phyloP scores from a whole-genome alignment of 2,329 filamentous ascomycete species.

The Penicillium sclerotiorum region DNA sequence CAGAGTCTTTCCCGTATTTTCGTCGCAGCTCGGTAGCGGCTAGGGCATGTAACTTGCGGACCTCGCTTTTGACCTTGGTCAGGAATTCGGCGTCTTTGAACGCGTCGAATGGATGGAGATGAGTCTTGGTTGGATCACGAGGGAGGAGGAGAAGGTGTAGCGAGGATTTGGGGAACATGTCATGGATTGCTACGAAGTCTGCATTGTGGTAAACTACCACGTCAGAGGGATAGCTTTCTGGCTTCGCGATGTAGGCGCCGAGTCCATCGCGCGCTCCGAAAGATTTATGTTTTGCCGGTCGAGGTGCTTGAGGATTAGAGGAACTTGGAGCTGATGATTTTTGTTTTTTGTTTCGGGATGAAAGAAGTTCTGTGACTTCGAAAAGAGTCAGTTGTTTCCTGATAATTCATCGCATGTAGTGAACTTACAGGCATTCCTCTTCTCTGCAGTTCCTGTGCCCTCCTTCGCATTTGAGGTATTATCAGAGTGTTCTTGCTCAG shows the following conservation, averaged over 20 bases:
- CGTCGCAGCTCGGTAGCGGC: slow-evolving; percentile 76
- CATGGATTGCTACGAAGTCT: slow-evolving; percentile 76
- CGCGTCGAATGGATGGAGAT: slow-evolving; percentile 74
- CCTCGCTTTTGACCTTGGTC: slow-evolving; percentile 62
- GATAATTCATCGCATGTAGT: not conserved
- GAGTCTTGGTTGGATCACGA: slow-evolving; percentile 62
- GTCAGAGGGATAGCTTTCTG: slow-evolving; percentile 60
- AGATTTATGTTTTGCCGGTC: slow-evolving; percentile 19
- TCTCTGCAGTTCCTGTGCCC: slow-evolving; percentile 25
- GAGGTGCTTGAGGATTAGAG: slow-evolving; percentile 18
- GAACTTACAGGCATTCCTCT: slow-evolving; percentile 42
- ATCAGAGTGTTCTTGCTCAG: slow-evolving; percentile 1
- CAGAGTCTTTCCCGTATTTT: slow-evolving; percentile 65
- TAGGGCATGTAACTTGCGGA: slow-evolving; percentile 61
- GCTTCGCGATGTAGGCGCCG: slow-evolving; percentile 66
- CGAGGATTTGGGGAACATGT: slow-evolving; percentile 81
- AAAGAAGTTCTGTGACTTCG: slow-evolving; percentile 59
- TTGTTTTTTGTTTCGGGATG: slow-evolving; percentile 49
- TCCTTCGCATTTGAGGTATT: not conserved
- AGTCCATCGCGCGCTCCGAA: slow-evolving; percentile 62
- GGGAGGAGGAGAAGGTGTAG: slow-evolving; percentile 89
- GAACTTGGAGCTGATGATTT: slow-evolving; percentile 10
- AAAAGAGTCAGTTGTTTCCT: slow-evolving; percentile 1
- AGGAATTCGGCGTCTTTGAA: slow-evolving; percentile 74
- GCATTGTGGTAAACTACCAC: slow-evolving; percentile 67